Evolutionary conservation across 2,329 filamentous ascomycete genomes (phyloP).

Genomic region (Magnaporthiopsis rhizophila): DNA sequence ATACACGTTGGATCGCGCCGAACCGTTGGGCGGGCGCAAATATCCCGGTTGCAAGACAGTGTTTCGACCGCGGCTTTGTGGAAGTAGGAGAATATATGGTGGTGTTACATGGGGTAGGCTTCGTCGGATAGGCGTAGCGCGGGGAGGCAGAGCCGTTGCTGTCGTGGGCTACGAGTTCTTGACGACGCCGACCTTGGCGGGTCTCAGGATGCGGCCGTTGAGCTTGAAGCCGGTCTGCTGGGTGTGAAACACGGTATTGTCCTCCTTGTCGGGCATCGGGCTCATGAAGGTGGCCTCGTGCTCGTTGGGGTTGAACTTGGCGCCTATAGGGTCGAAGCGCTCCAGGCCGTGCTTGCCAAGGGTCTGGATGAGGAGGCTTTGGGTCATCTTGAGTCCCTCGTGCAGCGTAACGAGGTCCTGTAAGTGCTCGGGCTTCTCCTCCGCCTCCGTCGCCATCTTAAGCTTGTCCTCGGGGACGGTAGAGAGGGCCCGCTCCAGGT

Average conservation of each 20-base stretch:
- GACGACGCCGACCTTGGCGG: slow-evolving; percentile 92
- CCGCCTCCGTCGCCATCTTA: slow-evolving; percentile 22
- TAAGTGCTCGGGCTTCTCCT: slow-evolving; percentile 42
- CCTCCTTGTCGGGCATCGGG: slow-evolving; percentile 77
- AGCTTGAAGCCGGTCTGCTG: slow-evolving; percentile 95
- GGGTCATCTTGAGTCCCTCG: slow-evolving; percentile 92
- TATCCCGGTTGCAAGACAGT: neutral
- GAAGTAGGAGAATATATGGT: slow-evolving; percentile 13
- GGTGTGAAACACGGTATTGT: slow-evolving; percentile 82
- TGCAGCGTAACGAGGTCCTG: slow-evolving; percentile 74
- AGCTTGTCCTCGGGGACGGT: slow-evolving; percentile 73
- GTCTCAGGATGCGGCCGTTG: slow-evolving; percentile 81
- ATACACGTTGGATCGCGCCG: slow-evolving; percentile 23
- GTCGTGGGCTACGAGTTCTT: slow-evolving; percentile 54
- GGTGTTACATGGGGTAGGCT: slow-evolving; percentile 24
- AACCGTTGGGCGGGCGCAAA: neutral
- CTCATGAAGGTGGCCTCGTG: slow-evolving; percentile 97
- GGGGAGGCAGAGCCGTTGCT: neutral
- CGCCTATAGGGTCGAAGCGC: slow-evolving; percentile 72
- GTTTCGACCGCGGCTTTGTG: neutral
- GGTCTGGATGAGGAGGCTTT: slow-evolving; percentile 77
- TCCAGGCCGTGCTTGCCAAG: slow-evolving; percentile 92
- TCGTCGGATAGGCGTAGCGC: neutral
- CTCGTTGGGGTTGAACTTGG: slow-evolving; percentile 92
- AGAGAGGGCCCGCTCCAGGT: slow-evolving; percentile 84